Conservation (phyloP, 148 eudicot genomes). For the Cornus kousa region DNA sequence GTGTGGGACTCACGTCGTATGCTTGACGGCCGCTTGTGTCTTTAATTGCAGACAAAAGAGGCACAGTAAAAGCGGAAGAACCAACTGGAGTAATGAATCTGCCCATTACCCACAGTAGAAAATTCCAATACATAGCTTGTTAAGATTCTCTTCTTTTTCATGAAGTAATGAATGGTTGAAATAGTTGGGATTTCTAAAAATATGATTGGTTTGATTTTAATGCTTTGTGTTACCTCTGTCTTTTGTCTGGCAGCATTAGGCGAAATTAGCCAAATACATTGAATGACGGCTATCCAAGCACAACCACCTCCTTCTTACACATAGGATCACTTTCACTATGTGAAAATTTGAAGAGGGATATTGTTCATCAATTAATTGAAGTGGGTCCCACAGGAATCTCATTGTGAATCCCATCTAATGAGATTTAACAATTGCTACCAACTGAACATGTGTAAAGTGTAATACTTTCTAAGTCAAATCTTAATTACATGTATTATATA, state of each 20-base stretch:
- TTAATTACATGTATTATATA: no score
- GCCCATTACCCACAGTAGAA: neutral
- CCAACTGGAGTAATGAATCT: slow-evolving; percentile 14
- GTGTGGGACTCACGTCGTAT: neutral
- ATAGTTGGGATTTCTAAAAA: neutral
- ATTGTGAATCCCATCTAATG: no score
- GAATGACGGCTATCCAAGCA: slow-evolving; percentile 22
- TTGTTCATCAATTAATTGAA: no score
- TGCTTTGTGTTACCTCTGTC: neutral
- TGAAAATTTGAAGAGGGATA: no score
- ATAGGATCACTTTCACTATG: no score
- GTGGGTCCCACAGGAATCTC: no score
- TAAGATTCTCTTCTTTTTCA: neutral
- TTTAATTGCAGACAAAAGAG: neutral
- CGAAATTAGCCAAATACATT: slow-evolving; percentile 11
- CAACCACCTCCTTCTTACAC: no score
- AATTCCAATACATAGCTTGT: neutral
- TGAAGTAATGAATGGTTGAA: neutral
- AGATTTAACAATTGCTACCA: no score
- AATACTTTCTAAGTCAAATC: no score
- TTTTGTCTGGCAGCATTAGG: neutral
- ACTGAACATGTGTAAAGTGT: no score
- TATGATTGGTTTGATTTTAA: neutral
- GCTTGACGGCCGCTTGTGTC: neutral
- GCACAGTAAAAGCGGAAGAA: neutral